These are phyloP conservation scores for Aspergillus fischeri DNA, from an alignment of 2,329 filamentous ascomycete genomes.

Conservation along the genomic window DNA sequence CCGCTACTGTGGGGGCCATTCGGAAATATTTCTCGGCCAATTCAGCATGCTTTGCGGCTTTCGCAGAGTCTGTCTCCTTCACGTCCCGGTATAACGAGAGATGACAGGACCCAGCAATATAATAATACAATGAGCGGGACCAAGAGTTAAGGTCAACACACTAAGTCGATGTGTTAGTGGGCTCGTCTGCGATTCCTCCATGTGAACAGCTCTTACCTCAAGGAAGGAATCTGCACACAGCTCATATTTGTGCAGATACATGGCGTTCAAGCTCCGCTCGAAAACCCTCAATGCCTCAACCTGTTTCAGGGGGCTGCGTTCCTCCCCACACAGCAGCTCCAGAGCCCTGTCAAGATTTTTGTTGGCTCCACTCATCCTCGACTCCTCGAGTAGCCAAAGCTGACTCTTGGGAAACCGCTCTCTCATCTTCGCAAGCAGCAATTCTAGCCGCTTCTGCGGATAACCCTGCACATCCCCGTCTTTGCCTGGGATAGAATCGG, in stretches of 20 bases:
- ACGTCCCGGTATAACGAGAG: slow-evolving; percentile 70
- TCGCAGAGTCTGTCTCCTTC: slow-evolving; percentile 25
- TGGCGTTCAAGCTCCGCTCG: slow-evolving; percentile 71
- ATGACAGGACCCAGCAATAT: slow-evolving; percentile 74
- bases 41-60: slow-evolving; percentile 55
- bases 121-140: slow-evolving; percentile 87
- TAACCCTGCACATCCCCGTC: slow-evolving; percentile 64
- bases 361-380: slow-evolving; percentile 67
- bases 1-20: slow-evolving; percentile 68
- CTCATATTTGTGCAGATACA: slow-evolving; percentile 75
- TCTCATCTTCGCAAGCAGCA: slow-evolving; percentile 70
- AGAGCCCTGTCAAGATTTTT: slow-evolving; percentile 65
- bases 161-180: slow-evolving; percentile 23
- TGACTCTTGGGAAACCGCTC: slow-evolving; percentile 72
- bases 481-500: slow-evolving; percentile 41
- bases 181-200: background rate
- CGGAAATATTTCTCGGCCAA: slow-evolving; percentile 67
- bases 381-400: slow-evolving; percentile 86
- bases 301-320: slow-evolving; percentile 75
- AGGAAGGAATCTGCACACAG: slow-evolving; percentile 72
- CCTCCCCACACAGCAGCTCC: slow-evolving; percentile 56
- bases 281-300: slow-evolving; percentile 81
- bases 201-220: slow-evolving; percentile 37
- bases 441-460: slow-evolving; percentile 63
- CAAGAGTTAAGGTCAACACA: slow-evolving; percentile 83